These are phyloP conservation scores for Fabrea salina DNA, from an alignment of 169 alveolate species.

Conservation along the genomic window DNA sequence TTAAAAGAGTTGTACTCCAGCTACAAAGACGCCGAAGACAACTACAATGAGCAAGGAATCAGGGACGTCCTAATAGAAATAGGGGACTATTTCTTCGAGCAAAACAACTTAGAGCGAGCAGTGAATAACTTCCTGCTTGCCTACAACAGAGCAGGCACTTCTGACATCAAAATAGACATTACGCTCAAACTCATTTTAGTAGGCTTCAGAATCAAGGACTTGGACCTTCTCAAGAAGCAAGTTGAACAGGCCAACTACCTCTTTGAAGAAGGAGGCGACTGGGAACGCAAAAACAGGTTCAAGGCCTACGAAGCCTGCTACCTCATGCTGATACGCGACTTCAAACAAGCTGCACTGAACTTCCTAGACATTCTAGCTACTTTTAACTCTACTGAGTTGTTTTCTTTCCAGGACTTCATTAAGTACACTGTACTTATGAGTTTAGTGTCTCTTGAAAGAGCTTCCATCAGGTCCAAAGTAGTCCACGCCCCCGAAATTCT, in stretches of 20 bases:
- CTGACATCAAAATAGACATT: conserved; percentile 73
- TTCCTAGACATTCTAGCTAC: conserved; percentile 90
- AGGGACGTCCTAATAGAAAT: conserved; percentile 88
- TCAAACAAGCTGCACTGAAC: conserved; percentile 80
- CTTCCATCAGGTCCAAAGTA: conserved; percentile 79
- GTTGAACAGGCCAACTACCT: conserved; percentile 42
- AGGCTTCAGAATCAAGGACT: conserved; percentile 57
- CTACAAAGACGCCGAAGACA: conserved; percentile 86
- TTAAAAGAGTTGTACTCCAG: conserved; percentile 75
- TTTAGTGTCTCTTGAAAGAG: conserved; percentile 75
- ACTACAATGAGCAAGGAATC: conserved; percentile 87
- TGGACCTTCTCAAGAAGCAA: conserved; percentile 34
- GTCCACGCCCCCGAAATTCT: conserved; percentile 88
- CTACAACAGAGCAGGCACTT: conserved; percentile 60
- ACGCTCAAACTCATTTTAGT: conserved; percentile 63
- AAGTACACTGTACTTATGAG: conserved; percentile 89
- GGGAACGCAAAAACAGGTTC: conserved; percentile 97
- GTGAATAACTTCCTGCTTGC: conserved; percentile 45
- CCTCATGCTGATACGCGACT: conserved; percentile 81
- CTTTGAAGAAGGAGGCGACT: conserved; percentile 96
- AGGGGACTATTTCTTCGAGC: conserved; percentile 73
- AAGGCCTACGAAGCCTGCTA: conserved; percentile 92
- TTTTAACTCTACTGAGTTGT: conserved; percentile 92
- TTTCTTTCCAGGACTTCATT: conserved; percentile 89
- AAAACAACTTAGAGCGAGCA: conserved; percentile 23